Conservation (phyloP, 1,284 basidiomycete genomes). For the Mrakiaceae sp. region DNA sequence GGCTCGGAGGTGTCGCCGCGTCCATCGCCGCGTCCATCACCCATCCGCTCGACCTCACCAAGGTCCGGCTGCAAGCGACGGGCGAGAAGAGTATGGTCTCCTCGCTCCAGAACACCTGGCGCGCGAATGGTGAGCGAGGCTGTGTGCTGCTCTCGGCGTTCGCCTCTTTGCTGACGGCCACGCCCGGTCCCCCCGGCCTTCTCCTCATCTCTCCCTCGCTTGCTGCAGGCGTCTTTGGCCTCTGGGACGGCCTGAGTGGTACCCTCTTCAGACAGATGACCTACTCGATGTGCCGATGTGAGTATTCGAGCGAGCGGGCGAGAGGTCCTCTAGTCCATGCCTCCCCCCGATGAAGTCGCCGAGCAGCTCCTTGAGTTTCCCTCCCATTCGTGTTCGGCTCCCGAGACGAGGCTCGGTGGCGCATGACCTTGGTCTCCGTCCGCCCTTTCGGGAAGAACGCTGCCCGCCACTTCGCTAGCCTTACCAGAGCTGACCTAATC, state of each 20-base stretch:
- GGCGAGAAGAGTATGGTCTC: constrained; percentile 76
- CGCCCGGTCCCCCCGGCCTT: neutral
- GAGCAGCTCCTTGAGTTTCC: too few species aligned
- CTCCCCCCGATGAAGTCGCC: too few species aligned
- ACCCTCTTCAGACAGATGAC: constrained; percentile 66
- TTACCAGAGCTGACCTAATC: too few species aligned
- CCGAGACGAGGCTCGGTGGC: too few species aligned
- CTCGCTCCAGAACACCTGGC: constrained; percentile 59
- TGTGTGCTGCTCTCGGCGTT: constrained; percentile 23
- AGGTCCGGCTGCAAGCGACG: constrained; percentile 64
- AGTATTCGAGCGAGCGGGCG: neutral
- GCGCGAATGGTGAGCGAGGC: neutral
- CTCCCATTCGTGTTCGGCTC: too few species aligned
- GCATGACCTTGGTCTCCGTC: too few species aligned
- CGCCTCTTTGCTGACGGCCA: constrained; percentile 4
- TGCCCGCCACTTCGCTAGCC: too few species aligned
- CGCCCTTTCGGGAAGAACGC: too few species aligned
- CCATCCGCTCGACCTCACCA: constrained; percentile 76
- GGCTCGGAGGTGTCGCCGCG: constrained; percentile 51
- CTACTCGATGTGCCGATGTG: constrained; percentile 2
- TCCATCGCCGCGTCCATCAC: constrained; percentile 70
- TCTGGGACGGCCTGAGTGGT: constrained; percentile 77
- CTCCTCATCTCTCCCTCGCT: constrained; percentile 29
- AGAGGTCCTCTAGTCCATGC: too few species aligned
- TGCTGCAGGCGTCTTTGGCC: constrained; percentile 58